Evolutionary conservation across 306 rosid species (phyloP), one percentile per base, ranked within the genome.

Genomic region (Quercus ilex): DNA sequence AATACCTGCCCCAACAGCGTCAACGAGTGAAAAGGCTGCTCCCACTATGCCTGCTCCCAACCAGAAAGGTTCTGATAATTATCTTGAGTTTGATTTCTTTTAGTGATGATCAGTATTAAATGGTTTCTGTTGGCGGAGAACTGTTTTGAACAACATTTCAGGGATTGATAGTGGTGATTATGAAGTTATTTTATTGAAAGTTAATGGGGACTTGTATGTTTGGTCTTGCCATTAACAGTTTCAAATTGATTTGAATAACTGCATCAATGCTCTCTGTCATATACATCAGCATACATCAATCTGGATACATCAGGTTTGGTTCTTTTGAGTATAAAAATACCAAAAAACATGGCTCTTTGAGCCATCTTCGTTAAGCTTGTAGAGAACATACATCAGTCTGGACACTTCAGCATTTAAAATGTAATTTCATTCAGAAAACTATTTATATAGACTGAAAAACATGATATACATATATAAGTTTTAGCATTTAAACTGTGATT

Each of bases 51-150:
- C 90, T 17, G 78, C 91, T 84, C 83, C 96, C 6, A 86, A 81
- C 79, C 89, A 86, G 85, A 91, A 90, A 80, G 89, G 91, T 77
- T 90, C 94, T 1, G 93, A 89, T 78, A 95, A 90, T 87, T 95
- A 95, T 90, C 93, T 95, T 56, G 98, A 95, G 84, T 95, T 95
- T 80, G 99, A 95, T 91, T 95, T 95, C 97, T 93, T 91, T 90
- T 95, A 95, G 97, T 53, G 69, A 55, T 84, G 79, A 79, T 80
- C 74, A 69, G 69, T 86, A 81, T 80, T 23, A 85, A 71, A 82
- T 75, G 89, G 87, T 81, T 85, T 82, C 86, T 80, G 74, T 86
- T 81, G 78, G 76, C 74, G 57, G 74, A 86, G 87, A 80, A 86
- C 86, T 80, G 81, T 86, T 86, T 86, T 83, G 85, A 86, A 79